These are phyloP conservation scores for Pezicula neosporulosa DNA, from an alignment of 2,329 filamentous ascomycete species.

Conservation along the genomic window DNA sequence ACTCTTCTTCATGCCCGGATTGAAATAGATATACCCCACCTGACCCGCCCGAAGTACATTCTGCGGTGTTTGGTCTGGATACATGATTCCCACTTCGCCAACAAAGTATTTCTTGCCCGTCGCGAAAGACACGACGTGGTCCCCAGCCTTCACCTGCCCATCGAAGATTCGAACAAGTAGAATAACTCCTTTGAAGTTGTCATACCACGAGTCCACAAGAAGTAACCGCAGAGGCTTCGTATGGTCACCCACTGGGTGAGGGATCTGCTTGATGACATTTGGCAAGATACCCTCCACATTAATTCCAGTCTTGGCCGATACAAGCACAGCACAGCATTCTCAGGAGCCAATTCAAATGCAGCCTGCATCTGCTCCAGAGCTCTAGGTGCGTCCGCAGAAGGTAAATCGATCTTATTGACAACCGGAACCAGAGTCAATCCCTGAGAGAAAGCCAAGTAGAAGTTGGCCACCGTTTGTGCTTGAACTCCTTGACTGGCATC, in stretches of 20 bases:
- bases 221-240: constrained; percentile 75
- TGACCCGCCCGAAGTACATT: constrained; percentile 81
- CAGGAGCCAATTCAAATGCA: constrained; percentile 82
- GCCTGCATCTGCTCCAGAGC: constrained; percentile 82
- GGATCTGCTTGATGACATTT: constrained; percentile 79
- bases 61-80: constrained; percentile 83
- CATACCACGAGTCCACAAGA: constrained; percentile 97
- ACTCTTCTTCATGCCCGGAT: constrained; percentile 95
- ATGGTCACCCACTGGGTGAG: constrained; percentile 71
- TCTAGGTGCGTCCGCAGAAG: constrained; percentile 80
- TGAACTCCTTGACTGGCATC: constrained; percentile 97
- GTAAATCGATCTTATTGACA: constrained; percentile 94
- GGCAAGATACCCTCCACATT: constrained; percentile 84
- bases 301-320: constrained; percentile 91
- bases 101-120: constrained; percentile 89
- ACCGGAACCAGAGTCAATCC: constrained; percentile 84
- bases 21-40: constrained; percentile 95
- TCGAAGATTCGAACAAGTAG: constrained; percentile 90
- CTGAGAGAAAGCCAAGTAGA: constrained; percentile 94
- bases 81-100: constrained; percentile 95
- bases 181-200: constrained; percentile 91
- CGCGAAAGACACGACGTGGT: constrained; percentile 82
- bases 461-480: constrained; percentile 97
- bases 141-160: constrained; percentile 76
- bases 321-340: constrained; percentile 68